Evolutionary conservation across 805 yeast species (phyloP), one percentile per base, ranked within the genome.

Genomic region (Myxozyma sirexii): DNA sequence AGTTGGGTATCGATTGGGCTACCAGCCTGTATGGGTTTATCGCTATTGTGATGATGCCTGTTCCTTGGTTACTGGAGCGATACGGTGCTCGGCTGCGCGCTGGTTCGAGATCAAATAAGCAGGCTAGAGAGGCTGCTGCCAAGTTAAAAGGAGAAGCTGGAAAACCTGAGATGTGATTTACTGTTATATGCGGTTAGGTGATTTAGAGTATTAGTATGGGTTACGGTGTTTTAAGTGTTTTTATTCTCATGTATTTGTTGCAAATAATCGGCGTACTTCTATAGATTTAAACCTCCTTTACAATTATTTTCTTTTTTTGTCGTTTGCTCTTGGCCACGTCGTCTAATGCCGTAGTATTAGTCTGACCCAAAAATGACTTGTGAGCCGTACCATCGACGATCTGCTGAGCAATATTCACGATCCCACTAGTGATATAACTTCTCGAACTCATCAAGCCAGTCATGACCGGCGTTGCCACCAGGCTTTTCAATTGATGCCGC

Each of bases 1-100:
- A 79, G 45, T 76, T 91, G 69, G 84, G 84, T 41, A 82, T 85
- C 65, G 88, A 82, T 67, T 90, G 96, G 96, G 97, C 96, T 10
- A 77, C 87, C 33, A 82, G 90, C 0, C 66, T 86, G 21, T 70
- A 88, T 46, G 90, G 90, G 17, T 77, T 84, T 55, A 77, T 88
- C 54, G 82, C 85, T 0, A 74, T 77, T 2, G 79, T 73, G 1
- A 68, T 88, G 76, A 71, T 81, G 38, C 86, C 90, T 0, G 88
- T 87, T 53, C 94, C 96, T 8, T 71, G 87, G 60, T 69, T 84
- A 48, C 85, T 88, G 70, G 75, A 78, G 71, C 78, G 74, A 57
- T 88, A 74, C 70, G 93, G 93, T 65, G 77, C 83, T 8, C 59
- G 54, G 24, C 71, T 88, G 59, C 84, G 96, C 17, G 55, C 54